Percentiles rank a stretch among this genome's conserved stretches.
These are phyloP conservation scores for Cladosporium sphaerospermum DNA, from an alignment of 2,329 filamentous ascomycete genomes.

Conservation along the genomic window DNA sequence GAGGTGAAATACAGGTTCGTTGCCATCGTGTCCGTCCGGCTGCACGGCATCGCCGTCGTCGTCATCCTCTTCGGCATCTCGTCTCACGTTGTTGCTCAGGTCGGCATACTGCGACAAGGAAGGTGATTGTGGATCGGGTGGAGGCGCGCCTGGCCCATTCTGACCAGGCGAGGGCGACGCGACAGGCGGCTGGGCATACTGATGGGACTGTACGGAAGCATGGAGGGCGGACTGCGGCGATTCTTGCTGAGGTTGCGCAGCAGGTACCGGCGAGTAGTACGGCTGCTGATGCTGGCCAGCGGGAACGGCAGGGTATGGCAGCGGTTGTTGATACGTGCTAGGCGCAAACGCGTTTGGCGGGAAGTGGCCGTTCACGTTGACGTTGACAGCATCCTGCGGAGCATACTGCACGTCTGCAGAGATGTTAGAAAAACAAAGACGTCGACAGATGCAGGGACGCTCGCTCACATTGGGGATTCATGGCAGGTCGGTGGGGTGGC, in stretches of 20 bases:
- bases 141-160: conserved; percentile 24
- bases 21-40: conserved; percentile 13
- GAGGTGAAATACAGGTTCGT: conserved; percentile 26
- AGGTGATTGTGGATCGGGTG: conserved; percentile 19
- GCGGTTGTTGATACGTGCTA: conserved; percentile 11
- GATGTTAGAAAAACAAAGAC: neutral
- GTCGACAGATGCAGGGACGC: neutral
- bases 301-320: neutral
- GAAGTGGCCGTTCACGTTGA: conserved; percentile 1
- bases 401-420: neutral
- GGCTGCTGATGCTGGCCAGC: conserved; percentile 13
- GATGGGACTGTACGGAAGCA: neutral
- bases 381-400: neutral
- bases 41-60: conserved; percentile 20
- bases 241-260: neutral
- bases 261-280: conserved; percentile 6
- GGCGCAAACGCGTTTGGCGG: neutral
- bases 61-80: conserved; percentile 13
- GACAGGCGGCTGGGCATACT: neutral
- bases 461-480: neutral
- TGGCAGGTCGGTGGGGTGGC: neutral
- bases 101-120: conserved; percentile 9
- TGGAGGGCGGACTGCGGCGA: conserved; percentile 4
- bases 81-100: conserved; percentile 3
- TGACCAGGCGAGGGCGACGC: conserved; percentile 1